Base-by-base conservation (phyloP, 495 filamentous ascomycete genomes). In the Penicillium macrosclerotiorum region DNA sequence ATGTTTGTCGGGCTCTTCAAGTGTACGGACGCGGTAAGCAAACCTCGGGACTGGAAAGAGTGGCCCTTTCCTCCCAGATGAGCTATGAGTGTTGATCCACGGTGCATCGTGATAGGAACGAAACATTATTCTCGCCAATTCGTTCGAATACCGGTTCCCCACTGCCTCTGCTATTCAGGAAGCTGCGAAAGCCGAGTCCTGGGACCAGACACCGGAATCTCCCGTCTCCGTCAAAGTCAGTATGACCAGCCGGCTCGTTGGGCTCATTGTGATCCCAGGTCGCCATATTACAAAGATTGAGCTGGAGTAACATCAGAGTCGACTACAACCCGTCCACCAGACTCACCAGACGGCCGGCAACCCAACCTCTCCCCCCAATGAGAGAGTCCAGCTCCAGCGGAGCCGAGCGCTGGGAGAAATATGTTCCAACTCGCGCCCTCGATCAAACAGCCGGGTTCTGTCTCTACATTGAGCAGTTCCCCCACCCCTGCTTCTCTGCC, bases 1-100 rank as follows among this genome's bases (percentile, higher is more conserved):
- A 85, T 96, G 72, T 98, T 97, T 65, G 74, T 89, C 27, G 93
- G 93, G 25, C 72, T 79, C 45, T 87, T 98, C 69, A 96, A 92
- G 66, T 97, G 94, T 67, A 95, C 90, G 16, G 93, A 98, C 71
- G 82, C 86, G 38, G 93, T 95, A 61, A 53, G 70, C 59, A 52
- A 33, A 14, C 22, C 20, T 12, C 13, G n/a, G n/a, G n/a, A n/a
- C n/a, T n/a, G n/a, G n/a, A n/a, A n/a, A n/a, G n/a, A n/a, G n/a
- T n/a, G n/a, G n/a, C n/a, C n/a, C n/a, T n/a, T n/a, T n/a, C n/a
- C n/a, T n/a, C n/a, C n/a, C n/a, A n/a, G n/a, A n/a, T n/a, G n/a
- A n/a, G n/a, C n/a, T n/a, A n/a, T n/a, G n/a, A n/a, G n/a, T n/a
- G n/a, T n/a, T n/a, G n/a, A n/a, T n/a, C n/a, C n/a, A n/a, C n/a